Percentiles rank a stretch among this genome's conserved stretches.
These are phyloP conservation scores for Zopfia rhizophila DNA, from an alignment of 2,329 filamentous ascomycete species.

Conservation along the genomic window DNA sequence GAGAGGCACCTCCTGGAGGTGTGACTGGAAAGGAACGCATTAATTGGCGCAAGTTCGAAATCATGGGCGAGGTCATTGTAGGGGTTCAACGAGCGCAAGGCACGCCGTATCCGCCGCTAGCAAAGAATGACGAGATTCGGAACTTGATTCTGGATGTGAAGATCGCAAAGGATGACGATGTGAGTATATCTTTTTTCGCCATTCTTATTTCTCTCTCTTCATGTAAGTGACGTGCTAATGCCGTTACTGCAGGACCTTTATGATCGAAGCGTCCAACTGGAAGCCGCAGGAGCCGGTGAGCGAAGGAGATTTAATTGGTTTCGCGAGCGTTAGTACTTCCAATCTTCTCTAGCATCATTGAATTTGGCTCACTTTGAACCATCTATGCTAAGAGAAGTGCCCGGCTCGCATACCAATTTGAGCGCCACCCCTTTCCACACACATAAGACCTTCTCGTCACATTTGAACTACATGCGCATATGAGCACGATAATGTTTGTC, in stretches of 20 bases:
- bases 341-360: constrained; percentile 23
- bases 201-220: background rate
- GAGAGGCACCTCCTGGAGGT: constrained; percentile 55
- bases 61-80: constrained; percentile 90
- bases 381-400: constrained; percentile 36
- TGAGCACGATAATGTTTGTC: background rate
- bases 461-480: constrained; percentile 38
- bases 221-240: constrained; percentile 23
- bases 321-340: constrained; percentile 54
- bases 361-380: constrained; percentile 13
- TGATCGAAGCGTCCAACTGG: constrained; percentile 66
- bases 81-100: constrained; percentile 93
- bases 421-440: constrained; percentile 37
- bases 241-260: constrained; percentile 63
- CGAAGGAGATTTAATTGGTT: constrained; percentile 58
- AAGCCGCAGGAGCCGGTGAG: constrained; percentile 60
- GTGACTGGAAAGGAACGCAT: constrained; percentile 69
- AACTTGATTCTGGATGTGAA: constrained; percentile 83
- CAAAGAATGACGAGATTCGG: constrained; percentile 74
- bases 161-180: constrained; percentile 88
- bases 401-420: constrained; percentile 38
- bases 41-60: constrained; percentile 98
- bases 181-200: constrained; percentile 59
- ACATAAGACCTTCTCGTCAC: constrained; percentile 38
- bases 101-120: constrained; percentile 78